Conservation (phyloP, 768 basidiomycete species). For the Tylopilus felleus region DNA sequence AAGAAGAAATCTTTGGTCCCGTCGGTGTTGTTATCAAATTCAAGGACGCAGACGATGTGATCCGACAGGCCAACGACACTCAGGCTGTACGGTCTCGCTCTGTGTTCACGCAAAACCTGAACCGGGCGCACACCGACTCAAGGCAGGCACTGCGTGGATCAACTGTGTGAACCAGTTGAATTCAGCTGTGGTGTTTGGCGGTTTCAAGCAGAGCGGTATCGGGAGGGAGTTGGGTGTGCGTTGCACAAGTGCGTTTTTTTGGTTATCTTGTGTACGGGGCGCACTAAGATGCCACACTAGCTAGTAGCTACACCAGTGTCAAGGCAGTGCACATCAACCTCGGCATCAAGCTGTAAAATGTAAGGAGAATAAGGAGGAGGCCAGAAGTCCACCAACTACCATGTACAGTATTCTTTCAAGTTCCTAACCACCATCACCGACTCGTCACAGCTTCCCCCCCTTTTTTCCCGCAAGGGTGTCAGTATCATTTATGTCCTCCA, state of each 20-base stretch:
- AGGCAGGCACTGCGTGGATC: constrained; percentile 81
- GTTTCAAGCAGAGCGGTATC: constrained; percentile 81
- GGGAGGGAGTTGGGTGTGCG: constrained; percentile 78
- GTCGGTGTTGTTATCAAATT: constrained; percentile 77
- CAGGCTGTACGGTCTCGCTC: constrained; percentile 88
- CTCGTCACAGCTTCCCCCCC: neutral
- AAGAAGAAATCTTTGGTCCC: constrained; percentile 79
- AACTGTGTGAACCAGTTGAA: constrained; percentile 32
- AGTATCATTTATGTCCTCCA: too few species aligned
- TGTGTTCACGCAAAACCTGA: constrained; percentile 80
- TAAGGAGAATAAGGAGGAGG: neutral
- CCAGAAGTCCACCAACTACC: neutral
- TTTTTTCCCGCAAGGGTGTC: too few species aligned
- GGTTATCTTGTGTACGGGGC: neutral
- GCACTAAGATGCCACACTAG: neutral
- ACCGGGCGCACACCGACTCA: constrained; percentile 73
- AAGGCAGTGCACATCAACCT: constrained; percentile 49
- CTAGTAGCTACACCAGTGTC: constrained; percentile 23
- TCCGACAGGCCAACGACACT: constrained; percentile 82
- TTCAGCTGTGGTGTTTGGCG: constrained; percentile 69
- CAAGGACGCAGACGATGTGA: constrained; percentile 61
- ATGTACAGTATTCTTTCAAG: neutral
- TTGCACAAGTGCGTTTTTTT: constrained; percentile 42
- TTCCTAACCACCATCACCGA: neutral
- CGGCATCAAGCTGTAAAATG: constrained; percentile 14